Conservation (phyloP, 176 grass and related monocot genomes). For the Phoenix dactylifera region DNA sequence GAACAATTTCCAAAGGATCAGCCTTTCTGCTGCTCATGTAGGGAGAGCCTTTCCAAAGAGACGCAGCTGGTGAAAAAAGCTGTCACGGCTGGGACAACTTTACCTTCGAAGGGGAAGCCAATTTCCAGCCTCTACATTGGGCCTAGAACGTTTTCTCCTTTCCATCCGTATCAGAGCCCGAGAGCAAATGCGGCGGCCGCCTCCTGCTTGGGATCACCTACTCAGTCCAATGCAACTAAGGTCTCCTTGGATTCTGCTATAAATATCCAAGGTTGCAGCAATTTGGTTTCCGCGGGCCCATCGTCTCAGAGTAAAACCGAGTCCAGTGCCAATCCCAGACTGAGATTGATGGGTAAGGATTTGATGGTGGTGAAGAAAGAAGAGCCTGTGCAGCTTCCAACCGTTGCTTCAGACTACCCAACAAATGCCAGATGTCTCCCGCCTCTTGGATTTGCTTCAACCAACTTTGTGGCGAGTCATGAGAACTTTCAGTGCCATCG, state of each 20-base stretch:
- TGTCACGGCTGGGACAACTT: constrained; percentile 16
- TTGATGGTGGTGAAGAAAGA: constrained; percentile 85
- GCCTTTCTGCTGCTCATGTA: constrained; percentile 56
- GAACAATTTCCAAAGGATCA: constrained; percentile 34
- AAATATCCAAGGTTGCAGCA: constrained; percentile 18
- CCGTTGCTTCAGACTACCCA: constrained; percentile 34
- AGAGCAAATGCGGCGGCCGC: constrained; percentile 31
- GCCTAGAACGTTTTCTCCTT: constrained; percentile 47
- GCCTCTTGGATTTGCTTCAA: constrained; percentile 37
- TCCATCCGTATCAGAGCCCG: constrained; percentile 52
- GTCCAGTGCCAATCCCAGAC: constrained; percentile 59
- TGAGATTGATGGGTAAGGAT: constrained; percentile 94
- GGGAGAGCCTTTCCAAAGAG: constrained; percentile 58
- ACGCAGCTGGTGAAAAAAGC: constrained; percentile 24
- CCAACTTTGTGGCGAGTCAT: background rate
- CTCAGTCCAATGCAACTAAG: constrained; percentile 24
- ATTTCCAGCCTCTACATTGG: constrained; percentile 64
- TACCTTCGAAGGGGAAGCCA: constrained; percentile 33
- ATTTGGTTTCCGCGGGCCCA: constrained; percentile 33
- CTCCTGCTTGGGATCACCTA: constrained; percentile 33
- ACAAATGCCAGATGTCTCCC: constrained; percentile 31
- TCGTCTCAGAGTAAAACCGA: constrained; percentile 38
- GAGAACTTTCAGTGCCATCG: constrained; percentile 8
- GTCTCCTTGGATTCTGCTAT: constrained; percentile 22
- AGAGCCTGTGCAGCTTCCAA: constrained; percentile 47